These are phyloP conservation scores for Choricystis sp. DNA, from an alignment of 139 green algal species.

Conservation along the genomic window DNA sequence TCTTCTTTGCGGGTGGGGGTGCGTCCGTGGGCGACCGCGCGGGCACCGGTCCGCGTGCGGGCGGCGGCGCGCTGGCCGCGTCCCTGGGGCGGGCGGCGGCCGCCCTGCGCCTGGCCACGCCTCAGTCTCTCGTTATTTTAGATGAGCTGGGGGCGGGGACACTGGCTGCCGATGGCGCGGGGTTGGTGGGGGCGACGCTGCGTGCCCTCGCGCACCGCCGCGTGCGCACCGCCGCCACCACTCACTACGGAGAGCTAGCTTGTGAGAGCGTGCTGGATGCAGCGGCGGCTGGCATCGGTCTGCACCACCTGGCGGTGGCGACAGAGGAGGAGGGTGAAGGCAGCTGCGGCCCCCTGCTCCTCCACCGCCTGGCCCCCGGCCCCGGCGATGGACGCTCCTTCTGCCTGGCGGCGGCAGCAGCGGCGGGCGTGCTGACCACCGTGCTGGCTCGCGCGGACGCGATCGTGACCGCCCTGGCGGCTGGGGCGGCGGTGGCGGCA, in stretches of 20 bases:
- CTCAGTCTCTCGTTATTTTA: slow-evolving; percentile 48
- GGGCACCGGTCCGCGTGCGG: background rate
- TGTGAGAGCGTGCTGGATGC: background rate
- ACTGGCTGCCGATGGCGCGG: slow-evolving; percentile 55
- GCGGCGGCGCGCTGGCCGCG: background rate
- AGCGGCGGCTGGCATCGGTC: background rate
- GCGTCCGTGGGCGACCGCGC: background rate
- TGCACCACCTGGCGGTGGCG: background rate
- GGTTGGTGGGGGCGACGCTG: slow-evolving; percentile 34
- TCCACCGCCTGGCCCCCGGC: too few relatives aligned
- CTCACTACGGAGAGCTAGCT: background rate
- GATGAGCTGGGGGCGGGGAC: slow-evolving; percentile 69
- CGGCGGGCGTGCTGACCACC: background rate
- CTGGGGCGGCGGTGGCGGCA: too few relatives aligned
- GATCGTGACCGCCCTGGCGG: background rate
- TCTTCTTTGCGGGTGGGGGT: background rate
- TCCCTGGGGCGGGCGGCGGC: background rate
- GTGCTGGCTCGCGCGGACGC: background rate
- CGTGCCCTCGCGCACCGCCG: slow-evolving; percentile 1
- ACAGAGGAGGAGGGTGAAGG: background rate
- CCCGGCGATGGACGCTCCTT: background rate
- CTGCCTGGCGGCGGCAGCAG: background rate
- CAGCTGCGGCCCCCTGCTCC: background rate
- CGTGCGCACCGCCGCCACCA: background rate
- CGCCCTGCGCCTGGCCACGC: slow-evolving; percentile 5